Conservation (phyloP, 2,329 filamentous ascomycete species). For the Cercospora berteroae region DNA sequence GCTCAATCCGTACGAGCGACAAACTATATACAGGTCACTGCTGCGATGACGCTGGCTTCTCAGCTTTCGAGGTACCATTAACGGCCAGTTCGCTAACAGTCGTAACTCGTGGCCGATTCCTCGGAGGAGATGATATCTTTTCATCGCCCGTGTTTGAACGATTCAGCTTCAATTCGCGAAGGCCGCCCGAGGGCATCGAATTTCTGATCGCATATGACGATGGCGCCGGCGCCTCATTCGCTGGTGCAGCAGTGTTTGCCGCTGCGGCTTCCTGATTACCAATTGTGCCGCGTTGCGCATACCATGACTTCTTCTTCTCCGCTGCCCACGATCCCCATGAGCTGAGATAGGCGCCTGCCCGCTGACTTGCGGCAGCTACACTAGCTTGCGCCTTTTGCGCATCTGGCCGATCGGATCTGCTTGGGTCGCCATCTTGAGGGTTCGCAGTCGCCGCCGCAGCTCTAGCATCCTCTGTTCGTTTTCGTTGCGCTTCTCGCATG, state of each 20-base stretch:
- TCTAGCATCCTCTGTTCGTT: slow-evolving; percentile 57
- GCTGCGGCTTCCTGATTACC: not conserved
- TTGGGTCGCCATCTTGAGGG: slow-evolving; percentile 17
- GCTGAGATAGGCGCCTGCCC: slow-evolving; percentile 61
- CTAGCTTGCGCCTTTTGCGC: slow-evolving; percentile 55
- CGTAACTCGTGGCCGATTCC: not conserved
- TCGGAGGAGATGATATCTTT: slow-evolving; percentile 1
- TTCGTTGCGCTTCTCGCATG: slow-evolving; percentile 70
- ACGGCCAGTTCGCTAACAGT: not conserved
- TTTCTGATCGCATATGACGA: slow-evolving; percentile 12
- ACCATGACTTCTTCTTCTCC: slow-evolving; percentile 64
- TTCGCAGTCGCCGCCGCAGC: slow-evolving; percentile 35
- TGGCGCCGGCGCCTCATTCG: not conserved
- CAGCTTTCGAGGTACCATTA: slow-evolving; percentile 60
- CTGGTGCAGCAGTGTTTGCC: not conserved
- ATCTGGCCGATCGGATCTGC: slow-evolving; percentile 44
- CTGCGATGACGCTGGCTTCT: slow-evolving; percentile 69
- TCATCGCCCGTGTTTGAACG: slow-evolving; percentile 9
- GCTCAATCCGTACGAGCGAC: not conserved
- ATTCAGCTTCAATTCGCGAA: slow-evolving; percentile 9
- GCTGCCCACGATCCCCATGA: slow-evolving; percentile 66
- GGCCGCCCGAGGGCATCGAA: slow-evolving; percentile 5
- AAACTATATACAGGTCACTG: not conserved
- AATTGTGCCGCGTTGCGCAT: slow-evolving; percentile 8
- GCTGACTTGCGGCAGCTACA: slow-evolving; percentile 53